phyloP scores from a whole-genome alignment of 345 rosid genomes.

The Theobroma cacao region DNA sequence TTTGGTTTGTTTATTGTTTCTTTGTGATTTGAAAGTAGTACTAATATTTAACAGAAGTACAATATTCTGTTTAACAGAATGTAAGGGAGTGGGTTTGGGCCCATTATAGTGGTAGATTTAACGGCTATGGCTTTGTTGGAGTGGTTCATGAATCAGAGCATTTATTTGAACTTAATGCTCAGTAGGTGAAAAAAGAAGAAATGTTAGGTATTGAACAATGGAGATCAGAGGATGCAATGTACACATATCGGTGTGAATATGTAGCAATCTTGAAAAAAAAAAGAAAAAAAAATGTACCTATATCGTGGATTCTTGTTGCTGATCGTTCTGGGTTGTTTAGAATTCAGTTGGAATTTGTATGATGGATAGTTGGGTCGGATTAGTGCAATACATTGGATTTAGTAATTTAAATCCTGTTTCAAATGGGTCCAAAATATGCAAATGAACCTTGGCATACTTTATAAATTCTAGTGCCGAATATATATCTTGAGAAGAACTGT shows the following conservation, averaged over 20 bases:
- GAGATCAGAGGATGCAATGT: background rate
- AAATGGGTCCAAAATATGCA: background rate
- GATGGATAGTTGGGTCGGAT: background rate
- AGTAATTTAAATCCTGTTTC: background rate
- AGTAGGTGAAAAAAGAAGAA: background rate
- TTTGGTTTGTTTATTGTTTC: too few relatives aligned
- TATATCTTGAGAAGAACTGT: background rate
- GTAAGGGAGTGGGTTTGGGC: background rate
- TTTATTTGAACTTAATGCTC: conserved; percentile 12
- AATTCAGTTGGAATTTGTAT: background rate
- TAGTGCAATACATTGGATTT: background rate
- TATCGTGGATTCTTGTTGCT: background rate
- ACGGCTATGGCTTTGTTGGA: background rate
- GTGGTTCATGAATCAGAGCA: conserved; percentile 7
- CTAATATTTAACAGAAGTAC: background rate
- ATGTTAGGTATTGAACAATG: background rate
- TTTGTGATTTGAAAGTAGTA: background rate
- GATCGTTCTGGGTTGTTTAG: background rate
- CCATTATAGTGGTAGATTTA: background rate
- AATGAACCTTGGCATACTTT: background rate
- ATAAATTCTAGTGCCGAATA: background rate
- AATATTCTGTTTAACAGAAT: background rate
- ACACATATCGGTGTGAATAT: background rate
- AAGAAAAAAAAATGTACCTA: too few relatives aligned
- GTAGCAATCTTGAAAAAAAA: too few relatives aligned